phyloP scores from a whole-genome alignment of 495 filamentous ascomycete species.

The Xylaria grammica region DNA sequence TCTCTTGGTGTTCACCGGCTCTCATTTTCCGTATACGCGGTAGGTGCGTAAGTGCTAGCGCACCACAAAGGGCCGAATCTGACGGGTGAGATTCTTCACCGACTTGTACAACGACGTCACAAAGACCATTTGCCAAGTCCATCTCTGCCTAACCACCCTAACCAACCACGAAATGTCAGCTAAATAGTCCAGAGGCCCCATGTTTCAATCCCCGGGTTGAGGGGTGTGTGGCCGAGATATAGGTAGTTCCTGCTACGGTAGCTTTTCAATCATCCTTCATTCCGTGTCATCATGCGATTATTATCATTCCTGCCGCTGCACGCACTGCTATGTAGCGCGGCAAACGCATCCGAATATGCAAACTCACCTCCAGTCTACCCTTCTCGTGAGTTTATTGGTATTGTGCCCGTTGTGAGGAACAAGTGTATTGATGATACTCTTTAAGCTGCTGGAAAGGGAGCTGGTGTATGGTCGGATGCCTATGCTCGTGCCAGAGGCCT shows the following conservation, averaged over 20 bases:
- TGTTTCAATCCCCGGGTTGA: too few relatives aligned
- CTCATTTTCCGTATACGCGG: not conserved
- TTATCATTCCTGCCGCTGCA: conserved; percentile 8
- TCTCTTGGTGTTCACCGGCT: not conserved
- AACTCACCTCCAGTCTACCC: conserved; percentile 60
- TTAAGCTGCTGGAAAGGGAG: conserved; percentile 56
- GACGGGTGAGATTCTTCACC: too few relatives aligned
- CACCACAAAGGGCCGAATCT: too few relatives aligned
- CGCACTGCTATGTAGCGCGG: conserved; percentile 6
- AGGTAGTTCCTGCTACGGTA: not conserved
- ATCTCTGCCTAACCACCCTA: not conserved
- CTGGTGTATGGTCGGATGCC: conserved; percentile 41
- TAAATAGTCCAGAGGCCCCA: conserved; percentile 4
- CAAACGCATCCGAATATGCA: conserved; percentile 40
- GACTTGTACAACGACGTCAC: too few relatives aligned
- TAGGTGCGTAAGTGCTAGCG: not conserved
- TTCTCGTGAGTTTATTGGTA: conserved; percentile 42
- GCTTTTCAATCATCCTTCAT: not conserved
- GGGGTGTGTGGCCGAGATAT: not conserved
- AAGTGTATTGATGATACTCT: conserved; percentile 26
- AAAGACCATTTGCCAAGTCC: not conserved
- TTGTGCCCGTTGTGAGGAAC: not conserved
- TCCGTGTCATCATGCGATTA: conserved; percentile 5
- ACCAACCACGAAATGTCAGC: not conserved
- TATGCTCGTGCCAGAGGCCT: conserved; percentile 42